A percentile compares a stretch with the other conserved stretches of the same genome.
Evolutionary conservation across 257 asterid species (phyloP).

Genomic region (Voacanga thouarsii): DNA sequence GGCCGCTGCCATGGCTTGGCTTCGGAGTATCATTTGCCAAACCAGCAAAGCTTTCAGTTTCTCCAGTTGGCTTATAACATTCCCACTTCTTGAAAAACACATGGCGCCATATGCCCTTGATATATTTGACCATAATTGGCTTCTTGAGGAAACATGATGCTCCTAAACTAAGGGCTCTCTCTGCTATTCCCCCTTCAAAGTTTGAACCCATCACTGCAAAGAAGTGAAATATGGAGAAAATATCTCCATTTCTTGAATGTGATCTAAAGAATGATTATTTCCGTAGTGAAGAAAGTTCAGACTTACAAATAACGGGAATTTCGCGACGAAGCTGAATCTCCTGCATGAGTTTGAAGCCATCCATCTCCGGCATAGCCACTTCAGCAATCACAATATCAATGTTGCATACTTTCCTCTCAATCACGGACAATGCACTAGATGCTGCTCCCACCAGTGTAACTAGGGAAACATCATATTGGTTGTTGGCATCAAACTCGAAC

Average conservation of each 20-base stretch:
- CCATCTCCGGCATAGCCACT: too few relatives aligned
- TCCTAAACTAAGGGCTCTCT: slow-evolving; percentile 16
- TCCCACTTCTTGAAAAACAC: not conserved
- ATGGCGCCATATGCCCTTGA: slow-evolving; percentile 21
- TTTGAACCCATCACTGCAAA: slow-evolving; percentile 18
- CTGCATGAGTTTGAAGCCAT: too few relatives aligned
- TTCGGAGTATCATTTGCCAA: too few relatives aligned
- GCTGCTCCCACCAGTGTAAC: too few relatives aligned
- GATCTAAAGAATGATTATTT: not conserved
- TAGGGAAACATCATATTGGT: too few relatives aligned
- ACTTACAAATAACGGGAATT: too few relatives aligned
- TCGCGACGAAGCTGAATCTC: not conserved
- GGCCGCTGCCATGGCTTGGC: too few relatives aligned
- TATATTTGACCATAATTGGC: not conserved
- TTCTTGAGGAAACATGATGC: slow-evolving; percentile 20
- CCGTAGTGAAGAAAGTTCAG: not conserved
- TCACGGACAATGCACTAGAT: too few relatives aligned
- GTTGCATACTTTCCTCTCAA: too few relatives aligned
- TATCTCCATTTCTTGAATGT: too few relatives aligned
- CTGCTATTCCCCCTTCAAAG: not conserved
- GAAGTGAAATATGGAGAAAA: not conserved
- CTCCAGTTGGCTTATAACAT: not conserved
- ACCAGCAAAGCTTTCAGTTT: not conserved
- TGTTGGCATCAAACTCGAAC: too few relatives aligned
- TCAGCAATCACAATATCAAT: too few relatives aligned